Conservation (phyloP, 352 stramenopile genomes). For the Phytophthora niederhauseri region DNA sequence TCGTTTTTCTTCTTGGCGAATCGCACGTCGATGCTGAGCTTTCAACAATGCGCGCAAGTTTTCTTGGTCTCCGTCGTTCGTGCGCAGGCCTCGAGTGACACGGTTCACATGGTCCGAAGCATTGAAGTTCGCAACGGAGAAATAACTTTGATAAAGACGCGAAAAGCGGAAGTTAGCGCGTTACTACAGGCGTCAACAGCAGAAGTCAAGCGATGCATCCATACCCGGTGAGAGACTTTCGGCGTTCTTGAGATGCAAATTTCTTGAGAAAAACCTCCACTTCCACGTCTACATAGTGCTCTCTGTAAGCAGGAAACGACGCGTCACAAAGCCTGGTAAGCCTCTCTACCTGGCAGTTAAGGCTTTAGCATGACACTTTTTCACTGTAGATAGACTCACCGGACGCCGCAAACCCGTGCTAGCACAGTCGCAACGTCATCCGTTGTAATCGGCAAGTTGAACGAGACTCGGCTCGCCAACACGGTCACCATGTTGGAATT, state of each 20-base stretch:
- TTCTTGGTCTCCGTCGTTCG: conserved; percentile 31
- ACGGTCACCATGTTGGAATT: conserved; percentile 66
- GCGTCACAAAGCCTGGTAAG: background rate
- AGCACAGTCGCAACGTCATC: conserved; percentile 54
- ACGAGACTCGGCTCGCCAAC: conserved; percentile 49
- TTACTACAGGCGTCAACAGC: background rate
- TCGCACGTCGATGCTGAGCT: conserved; percentile 32
- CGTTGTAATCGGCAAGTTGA: conserved; percentile 52
- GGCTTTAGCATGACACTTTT: background rate
- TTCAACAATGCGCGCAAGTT: conserved; percentile 40
- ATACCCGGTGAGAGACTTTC: conserved; percentile 24
- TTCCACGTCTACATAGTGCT: conserved; percentile 36
- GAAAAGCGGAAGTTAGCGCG: background rate
- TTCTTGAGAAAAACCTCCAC: conserved; percentile 26
- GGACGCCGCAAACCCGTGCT: conserved; percentile 48
- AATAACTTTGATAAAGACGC: conserved; percentile 25
- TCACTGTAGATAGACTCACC: conserved; percentile 29
- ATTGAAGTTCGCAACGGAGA: conserved; percentile 47
- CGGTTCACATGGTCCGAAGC: conserved; percentile 22
- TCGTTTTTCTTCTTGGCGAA: conserved; percentile 9
- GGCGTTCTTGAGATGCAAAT: conserved; percentile 5
- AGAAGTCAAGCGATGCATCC: background rate
- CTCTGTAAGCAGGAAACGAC: conserved; percentile 14
- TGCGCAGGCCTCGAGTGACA: conserved; percentile 32
- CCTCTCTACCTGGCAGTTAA: background rate